These are phyloP conservation scores for Pichia sp. DNA, from an alignment of 1,139 yeast species.

Conservation along the genomic window DNA sequence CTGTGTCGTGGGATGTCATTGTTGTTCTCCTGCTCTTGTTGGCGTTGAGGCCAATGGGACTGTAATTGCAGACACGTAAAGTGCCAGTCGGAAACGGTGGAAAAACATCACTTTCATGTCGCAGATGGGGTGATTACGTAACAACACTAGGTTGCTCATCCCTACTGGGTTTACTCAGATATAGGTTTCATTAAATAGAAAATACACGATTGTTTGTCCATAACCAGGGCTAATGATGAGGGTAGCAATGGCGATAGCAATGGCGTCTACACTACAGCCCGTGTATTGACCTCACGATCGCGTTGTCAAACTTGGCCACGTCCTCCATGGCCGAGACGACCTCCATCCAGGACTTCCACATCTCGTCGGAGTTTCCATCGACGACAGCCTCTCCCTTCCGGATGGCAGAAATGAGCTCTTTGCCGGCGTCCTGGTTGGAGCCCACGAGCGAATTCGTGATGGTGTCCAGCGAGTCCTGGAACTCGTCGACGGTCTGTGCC, in stretches of 20 bases:
- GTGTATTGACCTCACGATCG: conserved; percentile 1
- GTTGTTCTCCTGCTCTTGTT: background rate
- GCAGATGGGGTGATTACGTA: background rate
- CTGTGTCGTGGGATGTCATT: background rate
- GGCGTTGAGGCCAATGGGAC: too few species aligned
- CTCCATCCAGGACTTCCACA: conserved; percentile 14
- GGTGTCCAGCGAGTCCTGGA: conserved; percentile 21
- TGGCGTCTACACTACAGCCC: background rate
- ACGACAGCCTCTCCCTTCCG: background rate
- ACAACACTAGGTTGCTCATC: too few species aligned
- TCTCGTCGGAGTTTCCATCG: conserved; percentile 5
- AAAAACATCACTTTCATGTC: background rate
- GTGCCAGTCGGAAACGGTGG: background rate
- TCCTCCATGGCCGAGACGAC: conserved; percentile 3
- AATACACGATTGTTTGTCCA: too few species aligned
- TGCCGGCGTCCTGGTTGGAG: conserved; percentile 5
- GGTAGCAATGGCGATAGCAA: background rate
- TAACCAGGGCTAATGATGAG: background rate
- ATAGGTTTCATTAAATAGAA: background rate
- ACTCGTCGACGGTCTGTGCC: conserved; percentile 20
- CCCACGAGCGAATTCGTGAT: conserved; percentile 20
- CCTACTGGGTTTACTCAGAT: too few species aligned
- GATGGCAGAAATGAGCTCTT: background rate
- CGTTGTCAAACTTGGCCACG: background rate
- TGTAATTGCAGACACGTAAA: background rate